Evolutionary conservation across 108 stramenopile species (phyloP).

Genomic region (Pseudonitzschia multiseries): DNA sequence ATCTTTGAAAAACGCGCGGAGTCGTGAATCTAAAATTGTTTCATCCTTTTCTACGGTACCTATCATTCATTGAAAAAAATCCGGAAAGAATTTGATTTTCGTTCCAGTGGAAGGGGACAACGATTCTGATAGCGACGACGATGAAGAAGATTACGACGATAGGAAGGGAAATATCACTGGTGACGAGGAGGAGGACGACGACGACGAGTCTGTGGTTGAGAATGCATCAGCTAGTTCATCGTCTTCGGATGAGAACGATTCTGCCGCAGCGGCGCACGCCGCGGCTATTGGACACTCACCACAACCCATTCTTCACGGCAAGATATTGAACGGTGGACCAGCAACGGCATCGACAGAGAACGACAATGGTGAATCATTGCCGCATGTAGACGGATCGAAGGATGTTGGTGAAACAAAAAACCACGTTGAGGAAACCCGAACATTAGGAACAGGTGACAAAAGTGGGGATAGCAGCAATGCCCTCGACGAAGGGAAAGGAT

Average conservation of each 20-base stretch:
- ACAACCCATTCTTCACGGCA: conserved; percentile 21
- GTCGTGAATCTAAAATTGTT: neutral
- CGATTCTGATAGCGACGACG: conserved; percentile 22
- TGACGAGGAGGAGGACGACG: conserved; percentile 28
- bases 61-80: neutral
- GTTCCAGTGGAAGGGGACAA: conserved; percentile 38
- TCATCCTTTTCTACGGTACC: neutral
- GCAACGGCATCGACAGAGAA: neutral
- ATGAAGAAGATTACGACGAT: conserved; percentile 22
- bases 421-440: neutral
- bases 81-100: conserved; percentile 41
- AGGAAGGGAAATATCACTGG: conserved; percentile 27
- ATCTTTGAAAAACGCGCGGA: conserved; percentile 1
- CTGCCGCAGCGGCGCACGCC: conserved; percentile 66
- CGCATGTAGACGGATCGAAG: neutral
- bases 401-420: neutral
- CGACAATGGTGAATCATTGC: neutral
- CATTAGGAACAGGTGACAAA: conserved; percentile 1
- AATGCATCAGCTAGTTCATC: conserved; percentile 34
- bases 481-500: neutral
- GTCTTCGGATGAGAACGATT: conserved; percentile 65
- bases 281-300: conserved; percentile 79
- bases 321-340: conserved; percentile 1
- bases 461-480: neutral
- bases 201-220: conserved; percentile 21